Base-by-base conservation (phyloP, 257 asterid genomes). In the Solanum chmielewskii region DNA sequence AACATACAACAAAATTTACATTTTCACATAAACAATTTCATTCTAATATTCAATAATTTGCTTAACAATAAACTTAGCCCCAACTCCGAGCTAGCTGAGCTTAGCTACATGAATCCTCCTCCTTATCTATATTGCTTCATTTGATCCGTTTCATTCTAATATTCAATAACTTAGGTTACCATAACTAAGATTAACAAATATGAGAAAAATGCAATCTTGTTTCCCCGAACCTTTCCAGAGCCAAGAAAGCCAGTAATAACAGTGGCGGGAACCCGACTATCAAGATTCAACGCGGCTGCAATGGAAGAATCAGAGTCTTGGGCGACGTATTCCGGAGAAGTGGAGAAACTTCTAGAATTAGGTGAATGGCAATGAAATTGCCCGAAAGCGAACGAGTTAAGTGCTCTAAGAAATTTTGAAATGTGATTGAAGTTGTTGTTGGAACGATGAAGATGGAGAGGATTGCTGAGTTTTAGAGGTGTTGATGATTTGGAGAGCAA, bases 191-290 rank as follows among this genome's bases (percentile, higher is more conserved):
- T 7, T 62, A 10, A 11, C 42, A 7, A 21, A 77, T 16, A 5
- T 31, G 44, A 49, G 23, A 31, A 49, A 21, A 18, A 35, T 29
- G 39, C 14, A 42, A 25, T 42, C 11, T 42, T 29, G 35, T 41
- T 70, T 47, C 83, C 37, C 23, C 20, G 29, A 59, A 97, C 99
- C 98, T 97, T 97, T 41, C 99, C 99, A 56, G 99, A 94, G 89
- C 98, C 98, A 47, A 97, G 98, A 89, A 95, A 97, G 3, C 98
- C 99, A 75, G 98, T 97, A 88, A 97, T 93, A 52, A 97, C 90
- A 83, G 99, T 97, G 45, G 98, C 98, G 3, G 99, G 98, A 27
- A 97, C 91, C 6, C 99, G 94, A 77, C 56, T 89, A 83, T 97
- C 98, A 76, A 91, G 90, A 90, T 92, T 94, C 86, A 95, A 87